These are phyloP conservation scores for Tricholoma matsutake DNA, from an alignment of 768 basidiomycete genomes.

Conservation along the genomic window DNA sequence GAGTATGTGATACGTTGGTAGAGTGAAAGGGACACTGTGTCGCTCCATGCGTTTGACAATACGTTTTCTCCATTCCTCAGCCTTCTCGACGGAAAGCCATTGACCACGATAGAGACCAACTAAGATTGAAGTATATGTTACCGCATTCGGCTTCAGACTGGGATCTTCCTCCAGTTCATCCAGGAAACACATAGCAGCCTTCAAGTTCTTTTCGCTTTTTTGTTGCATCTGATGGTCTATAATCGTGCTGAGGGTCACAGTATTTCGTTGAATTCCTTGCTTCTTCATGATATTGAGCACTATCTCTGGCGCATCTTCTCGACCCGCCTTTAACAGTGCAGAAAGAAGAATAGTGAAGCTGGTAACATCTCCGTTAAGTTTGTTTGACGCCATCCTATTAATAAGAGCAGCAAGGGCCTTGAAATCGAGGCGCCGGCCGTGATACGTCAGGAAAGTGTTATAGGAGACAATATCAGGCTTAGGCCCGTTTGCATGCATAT, in stretches of 20 bases:
- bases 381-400: slow-evolving; percentile 48
- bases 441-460: slow-evolving; percentile 76
- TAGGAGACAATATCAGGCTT: slow-evolving; percentile 71
- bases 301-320: slow-evolving; percentile 60
- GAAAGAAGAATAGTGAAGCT: slow-evolving; percentile 87
- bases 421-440: slow-evolving; percentile 62
- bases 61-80: slow-evolving; percentile 44
- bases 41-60: slow-evolving; percentile 59
- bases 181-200: slow-evolving; percentile 66
- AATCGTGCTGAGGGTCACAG: slow-evolving; percentile 75
- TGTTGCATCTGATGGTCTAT: slow-evolving; percentile 70
- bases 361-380: slow-evolving; percentile 70
- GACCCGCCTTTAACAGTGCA: slow-evolving; percentile 66
- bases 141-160: slow-evolving; percentile 57
- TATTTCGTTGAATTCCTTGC: slow-evolving; percentile 70
- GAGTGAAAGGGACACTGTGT: slow-evolving; percentile 50
- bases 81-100: slow-evolving; percentile 43
- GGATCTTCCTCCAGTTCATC: slow-evolving; percentile 67
- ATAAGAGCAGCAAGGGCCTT: slow-evolving; percentile 56
- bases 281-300: slow-evolving; percentile 74
- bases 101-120: slow-evolving; percentile 63
- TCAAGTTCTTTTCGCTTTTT: slow-evolving; percentile 49
- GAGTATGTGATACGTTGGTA: slow-evolving; percentile 75
- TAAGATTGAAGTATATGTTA: slow-evolving; percentile 83
- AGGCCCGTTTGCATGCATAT: slow-evolving; percentile 50